Conservation (phyloP, 1,284 basidiomycete species). For the Ustilago lituana region DNA sequence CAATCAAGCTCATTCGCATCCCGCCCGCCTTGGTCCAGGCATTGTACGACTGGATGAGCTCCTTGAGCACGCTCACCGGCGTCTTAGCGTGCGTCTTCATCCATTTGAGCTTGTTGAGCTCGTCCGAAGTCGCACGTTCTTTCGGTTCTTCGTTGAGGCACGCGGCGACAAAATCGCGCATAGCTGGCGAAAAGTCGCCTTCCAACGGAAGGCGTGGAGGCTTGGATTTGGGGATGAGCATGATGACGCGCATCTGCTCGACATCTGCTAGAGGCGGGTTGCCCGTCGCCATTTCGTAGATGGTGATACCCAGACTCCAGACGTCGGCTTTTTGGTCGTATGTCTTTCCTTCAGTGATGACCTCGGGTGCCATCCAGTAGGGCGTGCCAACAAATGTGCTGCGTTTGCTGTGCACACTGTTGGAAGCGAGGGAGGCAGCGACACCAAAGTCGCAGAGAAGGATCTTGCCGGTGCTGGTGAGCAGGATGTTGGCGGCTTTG, state of each 20-base stretch:
- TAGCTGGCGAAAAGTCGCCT: constrained; percentile 79
- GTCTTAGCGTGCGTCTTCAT: constrained; percentile 81
- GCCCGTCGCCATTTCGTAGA: constrained; percentile 58
- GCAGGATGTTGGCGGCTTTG: constrained; percentile 55
- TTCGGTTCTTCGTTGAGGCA: constrained; percentile 85
- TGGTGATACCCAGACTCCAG: constrained; percentile 54
- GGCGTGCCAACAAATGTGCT: constrained; percentile 56
- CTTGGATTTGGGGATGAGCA: constrained; percentile 86
- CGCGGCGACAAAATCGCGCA: constrained; percentile 86
- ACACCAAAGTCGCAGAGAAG: constrained; percentile 60
- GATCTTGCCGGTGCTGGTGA: constrained; percentile 50
- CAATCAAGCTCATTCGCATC: constrained; percentile 78
- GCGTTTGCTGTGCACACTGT: constrained; percentile 69
- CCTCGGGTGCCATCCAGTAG: constrained; percentile 63
- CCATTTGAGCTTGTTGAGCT: constrained; percentile 90
- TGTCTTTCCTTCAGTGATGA: constrained; percentile 68
- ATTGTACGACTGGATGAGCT: constrained; percentile 81
- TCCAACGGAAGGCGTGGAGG: constrained; percentile 82
- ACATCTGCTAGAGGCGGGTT: constrained; percentile 56
- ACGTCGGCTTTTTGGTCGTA: constrained; percentile 59
- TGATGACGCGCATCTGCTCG: constrained; percentile 86
- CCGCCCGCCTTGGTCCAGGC: constrained; percentile 82
- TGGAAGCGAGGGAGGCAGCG: constrained; percentile 83
- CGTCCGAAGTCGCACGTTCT: constrained; percentile 87
- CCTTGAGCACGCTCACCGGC: constrained; percentile 75